phyloP scores from a whole-genome alignment of 805 yeast species.

The Candida sakaeoensis region DNA sequence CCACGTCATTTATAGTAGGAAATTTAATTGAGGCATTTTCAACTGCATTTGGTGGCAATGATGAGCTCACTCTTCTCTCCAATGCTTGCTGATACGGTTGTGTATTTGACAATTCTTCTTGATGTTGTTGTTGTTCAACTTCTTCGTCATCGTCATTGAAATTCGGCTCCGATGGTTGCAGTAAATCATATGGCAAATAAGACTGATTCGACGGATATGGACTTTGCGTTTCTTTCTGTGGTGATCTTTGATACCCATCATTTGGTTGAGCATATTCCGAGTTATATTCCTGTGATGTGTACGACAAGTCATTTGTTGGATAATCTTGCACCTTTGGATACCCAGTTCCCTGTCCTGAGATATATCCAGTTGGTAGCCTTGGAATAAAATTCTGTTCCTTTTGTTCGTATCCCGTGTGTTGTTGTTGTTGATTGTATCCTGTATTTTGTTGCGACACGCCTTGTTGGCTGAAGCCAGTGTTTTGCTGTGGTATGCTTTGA shows the following conservation, averaged over 20 bases:
- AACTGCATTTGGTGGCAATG: slow-evolving; percentile 11
- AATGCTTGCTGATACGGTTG: not conserved
- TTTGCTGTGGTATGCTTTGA: not conserved
- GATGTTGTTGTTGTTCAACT: slow-evolving; percentile 8
- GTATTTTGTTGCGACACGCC: slow-evolving; percentile 24
- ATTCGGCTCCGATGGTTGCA: slow-evolving; percentile 11
- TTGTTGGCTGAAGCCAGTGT: not conserved
- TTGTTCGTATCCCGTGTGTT: slow-evolving; percentile 1
- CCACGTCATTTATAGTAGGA: slow-evolving; percentile 12
- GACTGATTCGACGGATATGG: slow-evolving; percentile 1
- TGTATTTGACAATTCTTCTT: slow-evolving; percentile 10
- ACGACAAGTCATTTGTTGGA: not conserved
- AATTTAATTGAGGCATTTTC: slow-evolving; percentile 12
- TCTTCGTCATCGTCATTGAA: slow-evolving; percentile 9
- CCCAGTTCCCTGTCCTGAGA: slow-evolving; percentile 4
- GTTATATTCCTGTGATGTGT: slow-evolving; percentile 1
- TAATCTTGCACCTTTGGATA: not conserved
- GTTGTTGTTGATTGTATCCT: slow-evolving; percentile 32
- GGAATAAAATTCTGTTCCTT: not conserved
- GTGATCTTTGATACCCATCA: not conserved
- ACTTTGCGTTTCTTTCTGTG: slow-evolving; percentile 1
- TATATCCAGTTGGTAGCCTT: slow-evolving; percentile 2
- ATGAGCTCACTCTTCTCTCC: slow-evolving; percentile 11
- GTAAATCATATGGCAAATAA: not conserved
- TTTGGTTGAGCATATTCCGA: not conserved